Base-by-base conservation (phyloP, 2,329 filamentous ascomycete species). In the Malbranchea cinnamomea region DNA sequence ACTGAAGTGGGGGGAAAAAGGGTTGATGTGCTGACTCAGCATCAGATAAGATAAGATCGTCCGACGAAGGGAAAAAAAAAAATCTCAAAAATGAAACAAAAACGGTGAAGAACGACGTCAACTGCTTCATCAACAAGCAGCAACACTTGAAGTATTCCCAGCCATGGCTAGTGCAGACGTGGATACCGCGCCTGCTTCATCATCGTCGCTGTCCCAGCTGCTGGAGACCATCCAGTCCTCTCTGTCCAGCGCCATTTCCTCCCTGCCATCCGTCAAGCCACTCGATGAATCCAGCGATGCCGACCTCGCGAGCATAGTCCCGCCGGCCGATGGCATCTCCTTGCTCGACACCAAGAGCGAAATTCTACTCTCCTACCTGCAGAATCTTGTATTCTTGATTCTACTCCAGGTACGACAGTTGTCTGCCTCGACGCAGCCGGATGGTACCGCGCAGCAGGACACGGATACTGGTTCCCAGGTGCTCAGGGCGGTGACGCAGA, bases 331-430 rank as follows among this genome's bases (percentile, higher is more conserved):
- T 45, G 87, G 89, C 48, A 89, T 98, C 35, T 94, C 89, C 0
- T 72, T 98, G 1, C 75, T 98, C 46, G 84, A 95, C 50, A 74
- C 82, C 40, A 98, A 98, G 61, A 95, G 91, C 57, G 89, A 98
- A 51, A 68, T 98, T n/a, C 74, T 98, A 11, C 74, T 98, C 22
- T 87, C 87, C 3, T 98, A 98, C 56, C 66, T 98, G 0, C 87
- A 98, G 47, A 91, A 93, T 46, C 71, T 95, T 3, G 81, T 89
- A 25, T 92, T 92, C 43, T 62, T 93, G 23, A 78, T 92, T 25
- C 62, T 93, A 2, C 57, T 91, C 21, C 87, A 91, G 47, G 56
- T 95, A 12, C 73, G 81, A 19, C 43, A 35, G 72, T 74, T 48
- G 37, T 55, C 19, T 45, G 50, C 36, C 34, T 48, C 18, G 10